Evolutionary conservation across 2,329 filamentous ascomycete genomes (phyloP).

Genomic region (Botrytis porri): DNA sequence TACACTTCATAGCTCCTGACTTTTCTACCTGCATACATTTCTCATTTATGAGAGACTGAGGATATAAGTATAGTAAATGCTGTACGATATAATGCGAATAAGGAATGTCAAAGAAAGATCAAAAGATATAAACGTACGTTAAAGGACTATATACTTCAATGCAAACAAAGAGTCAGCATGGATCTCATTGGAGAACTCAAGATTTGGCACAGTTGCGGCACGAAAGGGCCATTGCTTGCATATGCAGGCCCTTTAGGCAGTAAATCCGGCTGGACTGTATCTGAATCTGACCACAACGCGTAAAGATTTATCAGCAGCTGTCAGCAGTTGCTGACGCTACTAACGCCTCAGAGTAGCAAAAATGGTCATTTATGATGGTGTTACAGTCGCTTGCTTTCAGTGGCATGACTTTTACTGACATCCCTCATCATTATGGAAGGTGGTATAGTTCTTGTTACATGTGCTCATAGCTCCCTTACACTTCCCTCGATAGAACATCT

Average conservation of each 20-base stretch:
- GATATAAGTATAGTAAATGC: not conserved
- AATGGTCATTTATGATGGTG: not conserved
- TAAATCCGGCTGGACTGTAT: not conserved
- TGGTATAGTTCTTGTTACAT: not conserved
- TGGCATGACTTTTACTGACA: not conserved
- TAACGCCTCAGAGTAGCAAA: not conserved
- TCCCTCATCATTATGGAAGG: not conserved
- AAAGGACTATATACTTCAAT: not conserved
- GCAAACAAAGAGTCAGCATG: not conserved
- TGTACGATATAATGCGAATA: not conserved
- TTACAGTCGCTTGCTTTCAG: not conserved
- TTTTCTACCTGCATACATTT: too few species aligned
- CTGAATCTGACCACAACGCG: not conserved
- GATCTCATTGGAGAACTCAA: not conserved
- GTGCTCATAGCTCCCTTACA: not conserved
- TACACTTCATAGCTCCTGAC: too few species aligned
- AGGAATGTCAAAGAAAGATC: not conserved
- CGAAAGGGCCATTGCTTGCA: not conserved
- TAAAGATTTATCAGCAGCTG: not conserved
- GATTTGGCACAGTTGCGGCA: not conserved
- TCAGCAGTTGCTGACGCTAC: not conserved
- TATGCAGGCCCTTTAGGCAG: not conserved
- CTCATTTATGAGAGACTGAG: not conserved
- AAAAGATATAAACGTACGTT: not conserved
- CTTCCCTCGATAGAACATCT: not conserved